Evolutionary conservation across 805 yeast genomes (phyloP).

Genomic region (Soucietia sequanensis): DNA sequence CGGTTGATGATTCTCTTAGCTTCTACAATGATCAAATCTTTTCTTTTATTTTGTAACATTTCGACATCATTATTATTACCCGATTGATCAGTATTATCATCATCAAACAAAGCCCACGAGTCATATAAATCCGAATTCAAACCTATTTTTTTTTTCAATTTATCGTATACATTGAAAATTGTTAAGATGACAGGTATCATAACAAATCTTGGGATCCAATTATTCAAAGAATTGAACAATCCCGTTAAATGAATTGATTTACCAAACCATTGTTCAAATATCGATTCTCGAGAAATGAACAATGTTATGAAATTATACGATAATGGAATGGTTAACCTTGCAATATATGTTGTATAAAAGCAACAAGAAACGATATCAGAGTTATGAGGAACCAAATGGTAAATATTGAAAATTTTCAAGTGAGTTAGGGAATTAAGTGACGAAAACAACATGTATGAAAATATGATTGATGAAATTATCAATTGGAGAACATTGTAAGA

Average conservation of each 20-base stretch:
- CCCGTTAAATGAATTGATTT: slow-evolving; percentile 73
- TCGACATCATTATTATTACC: slow-evolving; percentile 14
- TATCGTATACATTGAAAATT: slow-evolving; percentile 65
- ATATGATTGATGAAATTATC: slow-evolving; percentile 38
- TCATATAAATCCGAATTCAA: slow-evolving; percentile 37
- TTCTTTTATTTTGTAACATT: slow-evolving; percentile 20
- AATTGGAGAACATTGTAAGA: slow-evolving; percentile 30
- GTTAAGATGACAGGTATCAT: slow-evolving; percentile 69
- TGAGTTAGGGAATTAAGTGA: slow-evolving; percentile 65
- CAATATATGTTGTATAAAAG: slow-evolving; percentile 77
- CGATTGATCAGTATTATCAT: slow-evolving; percentile 22
- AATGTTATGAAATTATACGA: slow-evolving; percentile 76
- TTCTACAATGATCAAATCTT: slow-evolving; percentile 39
- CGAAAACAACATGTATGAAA: slow-evolving; percentile 67
- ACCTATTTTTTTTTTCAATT: slow-evolving; percentile 43
- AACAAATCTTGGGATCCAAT: slow-evolving; percentile 72
- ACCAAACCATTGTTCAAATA: slow-evolving; percentile 74
- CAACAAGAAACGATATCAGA: slow-evolving; percentile 75
- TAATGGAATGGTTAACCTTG: slow-evolving; percentile 79
- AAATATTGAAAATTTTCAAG: slow-evolving; percentile 69
- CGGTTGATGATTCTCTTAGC: slow-evolving; percentile 40
- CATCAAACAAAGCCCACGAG: slow-evolving; percentile 39
- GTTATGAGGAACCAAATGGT: slow-evolving; percentile 67
- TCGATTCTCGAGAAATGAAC: slow-evolving; percentile 48
- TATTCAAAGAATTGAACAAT: slow-evolving; percentile 68